phyloP scores from a whole-genome alignment of 2,329 filamentous ascomycete genomes.

The Aspergillus brasiliensis region DNA sequence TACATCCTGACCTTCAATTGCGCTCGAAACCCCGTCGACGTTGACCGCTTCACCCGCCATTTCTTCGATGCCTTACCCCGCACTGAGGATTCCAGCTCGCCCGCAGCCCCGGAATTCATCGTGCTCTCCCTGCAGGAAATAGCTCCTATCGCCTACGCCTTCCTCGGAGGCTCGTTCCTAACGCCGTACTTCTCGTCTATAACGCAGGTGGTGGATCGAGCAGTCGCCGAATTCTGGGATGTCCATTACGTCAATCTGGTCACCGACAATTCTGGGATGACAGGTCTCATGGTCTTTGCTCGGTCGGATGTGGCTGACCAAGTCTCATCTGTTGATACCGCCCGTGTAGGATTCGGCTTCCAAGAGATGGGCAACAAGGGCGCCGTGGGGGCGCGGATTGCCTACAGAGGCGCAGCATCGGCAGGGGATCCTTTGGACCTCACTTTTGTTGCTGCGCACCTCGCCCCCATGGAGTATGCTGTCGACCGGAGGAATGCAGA shows the following conservation, averaged over 20 bases:
- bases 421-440: constrained; percentile 60
- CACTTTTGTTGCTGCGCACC: constrained; percentile 84
- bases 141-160: constrained; percentile 78
- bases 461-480: constrained; percentile 84
- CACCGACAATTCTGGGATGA: constrained; percentile 81
- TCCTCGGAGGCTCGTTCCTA: constrained; percentile 81
- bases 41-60: constrained; percentile 69
- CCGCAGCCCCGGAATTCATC: constrained; percentile 66
- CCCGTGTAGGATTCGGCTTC: constrained; percentile 80
- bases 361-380: constrained; percentile 96
- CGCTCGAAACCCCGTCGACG: constrained; percentile 70
- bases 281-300: constrained; percentile 82
- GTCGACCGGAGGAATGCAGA: constrained; percentile 77
- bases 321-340: constrained; percentile 70
- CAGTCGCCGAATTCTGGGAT: constrained; percentile 54
- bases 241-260: constrained; percentile 69
- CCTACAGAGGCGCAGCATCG: constrained; percentile 51
- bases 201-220: constrained; percentile 70
- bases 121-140: constrained; percentile 81
- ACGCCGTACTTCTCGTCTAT: constrained; percentile 74
- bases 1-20: constrained; percentile 91
- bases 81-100: constrained; percentile 50
- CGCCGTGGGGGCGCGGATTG: constrained; percentile 75
- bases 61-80: constrained; percentile 62
- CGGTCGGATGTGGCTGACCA: constrained; percentile 59